phyloP scores from a whole-genome alignment of 225 moss, liverwort and hornwort genomes.

The Thuidium tamariscinum region DNA sequence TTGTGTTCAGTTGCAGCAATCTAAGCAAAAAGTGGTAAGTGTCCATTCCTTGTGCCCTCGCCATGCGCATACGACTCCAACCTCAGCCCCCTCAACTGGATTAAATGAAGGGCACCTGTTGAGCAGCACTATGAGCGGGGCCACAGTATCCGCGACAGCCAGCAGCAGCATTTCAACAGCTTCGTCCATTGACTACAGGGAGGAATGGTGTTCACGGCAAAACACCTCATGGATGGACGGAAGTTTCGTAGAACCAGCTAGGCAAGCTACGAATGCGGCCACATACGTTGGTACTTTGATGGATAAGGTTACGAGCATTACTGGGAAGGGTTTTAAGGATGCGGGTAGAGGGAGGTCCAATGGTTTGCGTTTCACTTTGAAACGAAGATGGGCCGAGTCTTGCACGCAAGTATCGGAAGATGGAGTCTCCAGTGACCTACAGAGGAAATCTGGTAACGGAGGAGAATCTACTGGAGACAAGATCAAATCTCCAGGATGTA shows the following conservation, averaged over 20 bases:
- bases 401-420: neutral
- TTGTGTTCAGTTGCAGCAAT: constrained; percentile 45
- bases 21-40: constrained; percentile 35
- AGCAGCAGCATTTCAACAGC: constrained; percentile 39
- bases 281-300: neutral
- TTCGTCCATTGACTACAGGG: constrained; percentile 19
- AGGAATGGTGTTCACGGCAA: neutral
- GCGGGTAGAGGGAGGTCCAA: neutral
- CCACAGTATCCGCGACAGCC: constrained; percentile 27
- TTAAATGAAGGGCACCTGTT: constrained; percentile 2
- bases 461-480: neutral
- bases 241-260: neutral
- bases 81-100: neutral
- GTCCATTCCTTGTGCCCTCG: constrained; percentile 51
- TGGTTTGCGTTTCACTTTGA: constrained; percentile 22
- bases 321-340: neutral
- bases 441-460: neutral
- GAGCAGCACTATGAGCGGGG: constrained; percentile 6
- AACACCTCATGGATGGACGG: neutral
- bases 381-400: constrained; percentile 22
- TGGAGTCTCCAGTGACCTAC: neutral
- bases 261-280: neutral
- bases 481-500: neutral
- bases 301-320: neutral
- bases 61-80: constrained; percentile 27